Evolutionary conservation across 495 filamentous ascomycete species (phyloP), one percentile per base, ranked within the genome.

Genomic region (Xylaria sp.): DNA sequence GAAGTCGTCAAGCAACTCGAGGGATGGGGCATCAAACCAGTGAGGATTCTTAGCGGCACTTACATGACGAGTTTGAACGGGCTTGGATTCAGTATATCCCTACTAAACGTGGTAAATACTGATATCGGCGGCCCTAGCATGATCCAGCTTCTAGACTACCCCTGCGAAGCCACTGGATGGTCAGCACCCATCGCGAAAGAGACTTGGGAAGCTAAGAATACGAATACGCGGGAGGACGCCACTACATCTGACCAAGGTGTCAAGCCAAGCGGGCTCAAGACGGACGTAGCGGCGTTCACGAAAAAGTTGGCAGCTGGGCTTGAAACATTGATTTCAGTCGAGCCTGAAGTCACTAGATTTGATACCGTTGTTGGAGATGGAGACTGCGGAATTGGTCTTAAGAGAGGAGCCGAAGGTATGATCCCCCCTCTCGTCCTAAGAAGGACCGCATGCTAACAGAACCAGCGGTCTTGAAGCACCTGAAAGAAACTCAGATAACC

Each of bases 361-460:
- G 96, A 99, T 77, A 97, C 93, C 1, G 88, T 97, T 33, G 94
- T 97, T 61, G 96, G 96, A 61, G 96, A 99, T 79, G 96, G 96
- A 52, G 96, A 99, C 82, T 99, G 96, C 80, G 96, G 96, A 1
- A 90, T 94, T 37, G 94, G 94, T 0, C 84, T 99, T 48, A 93
- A 93, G 83, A 88, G 94, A 64, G 96, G 96, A 29, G 96, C 96
- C 41, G 93, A 98, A 85, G 85, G 89, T 90, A 75, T 76, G 86
- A 79, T 35, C 26, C n/a, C 31, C 19, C 3, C 43, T 31, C 53
- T 58, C 35, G 17, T 48, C 11, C 15, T 9, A 29, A 40, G 11
- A n/a, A 17, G 7, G 64, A 5, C 11, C 9, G 17, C 57, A 61
- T 43, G 33, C 58, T 72, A 31, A 76, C 61, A 37, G 31, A 40